Conservation (phyloP, 1,284 basidiomycete species). For the Bjerkandera adusta region DNA sequence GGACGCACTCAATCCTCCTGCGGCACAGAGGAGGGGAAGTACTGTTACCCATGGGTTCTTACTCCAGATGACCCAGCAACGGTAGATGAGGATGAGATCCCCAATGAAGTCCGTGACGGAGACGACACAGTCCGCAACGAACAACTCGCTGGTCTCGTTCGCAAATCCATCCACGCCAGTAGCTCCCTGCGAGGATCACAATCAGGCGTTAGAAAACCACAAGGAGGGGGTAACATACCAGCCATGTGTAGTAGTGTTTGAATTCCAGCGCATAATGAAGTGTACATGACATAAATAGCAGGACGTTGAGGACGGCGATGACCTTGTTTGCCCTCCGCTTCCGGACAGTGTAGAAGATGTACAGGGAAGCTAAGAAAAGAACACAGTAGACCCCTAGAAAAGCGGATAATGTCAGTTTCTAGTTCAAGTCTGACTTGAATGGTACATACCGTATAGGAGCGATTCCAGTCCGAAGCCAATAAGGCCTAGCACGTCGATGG, state of each 20-base stretch:
- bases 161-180: too few relatives aligned
- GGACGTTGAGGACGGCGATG: background rate
- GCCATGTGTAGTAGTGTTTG: background rate
- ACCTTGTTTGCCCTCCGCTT: background rate
- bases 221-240: background rate
- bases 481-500: background rate
- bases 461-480: background rate
- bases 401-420: background rate
- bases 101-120: too few relatives aligned
- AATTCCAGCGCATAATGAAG: background rate
- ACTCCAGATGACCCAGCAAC: too few relatives aligned
- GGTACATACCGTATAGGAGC: background rate
- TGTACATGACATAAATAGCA: background rate
- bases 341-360: background rate
- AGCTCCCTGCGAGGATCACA: too few relatives aligned
- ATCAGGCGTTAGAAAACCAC: background rate
- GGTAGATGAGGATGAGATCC: too few relatives aligned
- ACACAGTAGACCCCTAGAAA: background rate
- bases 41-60: too few relatives aligned
- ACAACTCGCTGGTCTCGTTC: too few relatives aligned
- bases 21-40: too few relatives aligned
- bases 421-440: background rate
- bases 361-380: background rate
- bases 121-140: too few relatives aligned
- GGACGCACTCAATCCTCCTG: too few relatives aligned